Evolutionary conservation across 1,284 basidiomycete genomes (phyloP), one percentile per base, ranked within the genome.

Genomic region (Naganishia albida): DNA sequence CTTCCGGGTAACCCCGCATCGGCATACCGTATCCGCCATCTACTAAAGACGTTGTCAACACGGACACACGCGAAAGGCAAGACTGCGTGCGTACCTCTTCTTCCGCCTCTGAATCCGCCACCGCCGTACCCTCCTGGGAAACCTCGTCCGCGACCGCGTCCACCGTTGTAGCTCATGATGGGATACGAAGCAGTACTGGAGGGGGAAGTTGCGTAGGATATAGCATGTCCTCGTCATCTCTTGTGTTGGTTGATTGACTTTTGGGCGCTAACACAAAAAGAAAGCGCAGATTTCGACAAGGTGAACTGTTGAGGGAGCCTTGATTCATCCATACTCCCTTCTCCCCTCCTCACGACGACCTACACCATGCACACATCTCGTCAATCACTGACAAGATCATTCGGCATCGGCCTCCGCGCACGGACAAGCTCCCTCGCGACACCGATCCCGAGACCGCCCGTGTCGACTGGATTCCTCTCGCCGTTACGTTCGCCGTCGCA

Each of bases 21-120:
- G 49, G 50, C 7, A 25, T 38, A 18, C 49, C 90, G 20, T 76
- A 75, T 16, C 57, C 57, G 20, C 20, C 46, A 40, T 60, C 57
- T 60, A 15, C 15, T 20, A 15, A 7, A 34, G 72, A 66, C 34
- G 13, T 68, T 64, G 49, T 63, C 62, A 18, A 40, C 28, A 44
- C 13, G 26, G 13, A 20, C 15, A 16, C 4, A 48, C 15, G 26
- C 28, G 26, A 57, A 65, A 23, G 63, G 54, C n/a, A n/a, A 7
- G 23, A 20, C 34, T n/a, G 44, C 43, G 20, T 13, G 48, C 51
- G 26, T 18, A 63, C 51, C 50, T 52, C 60, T 52, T 23, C 51
- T 53, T 8, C 67, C 72, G 57, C 69, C 66, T 62, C 59, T 25
- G 30, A 38, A 48, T 54, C 69, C 67, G 42, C 70, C 68, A 49